Percentiles rank a stretch among this genome's conserved stretches.
Evolutionary conservation across 129 eudicot genomes (phyloP).

Genomic region (Tanacetum coccineum): DNA sequence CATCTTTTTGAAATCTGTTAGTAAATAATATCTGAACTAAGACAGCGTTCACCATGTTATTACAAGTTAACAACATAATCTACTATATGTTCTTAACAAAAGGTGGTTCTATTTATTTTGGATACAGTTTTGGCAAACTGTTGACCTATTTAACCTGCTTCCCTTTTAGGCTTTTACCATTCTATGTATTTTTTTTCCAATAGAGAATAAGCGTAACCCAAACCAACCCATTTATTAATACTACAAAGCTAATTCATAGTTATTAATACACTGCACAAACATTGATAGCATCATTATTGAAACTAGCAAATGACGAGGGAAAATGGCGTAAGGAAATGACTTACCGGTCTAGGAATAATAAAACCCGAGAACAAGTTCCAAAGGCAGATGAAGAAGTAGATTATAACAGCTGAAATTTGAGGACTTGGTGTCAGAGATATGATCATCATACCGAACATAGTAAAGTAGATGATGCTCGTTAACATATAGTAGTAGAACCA

Average conservation of each 20-base stretch:
- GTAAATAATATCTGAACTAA: no score
- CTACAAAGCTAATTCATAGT: no score
- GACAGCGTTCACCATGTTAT: no score
- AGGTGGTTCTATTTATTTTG: no score
- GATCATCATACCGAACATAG: constrained; percentile 37
- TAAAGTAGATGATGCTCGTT: constrained; percentile 29
- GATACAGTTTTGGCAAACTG: no score
- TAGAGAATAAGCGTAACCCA: not conserved
- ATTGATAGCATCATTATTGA: no score
- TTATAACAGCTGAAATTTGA: constrained; percentile 29
- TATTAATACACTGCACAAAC: no score
- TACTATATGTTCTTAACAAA: no score
- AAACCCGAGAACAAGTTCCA: constrained; percentile 36
- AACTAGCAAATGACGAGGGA: not conserved
- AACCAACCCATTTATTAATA: no score
- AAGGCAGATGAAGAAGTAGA: constrained; percentile 34
- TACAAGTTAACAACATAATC: no score
- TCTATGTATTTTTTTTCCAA: not conserved
- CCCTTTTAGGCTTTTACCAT: not conserved
- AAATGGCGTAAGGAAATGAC: not conserved
- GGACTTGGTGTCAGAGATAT: constrained; percentile 33
- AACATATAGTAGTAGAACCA: constrained; percentile 34
- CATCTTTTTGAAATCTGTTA: no score
- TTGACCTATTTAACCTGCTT: not conserved
- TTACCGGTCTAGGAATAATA: constrained; percentile 32